Evolutionary conservation across 192 early-diverging fungal genomes (phyloP).

Genomic region (Chytriomyces confervae): DNA sequence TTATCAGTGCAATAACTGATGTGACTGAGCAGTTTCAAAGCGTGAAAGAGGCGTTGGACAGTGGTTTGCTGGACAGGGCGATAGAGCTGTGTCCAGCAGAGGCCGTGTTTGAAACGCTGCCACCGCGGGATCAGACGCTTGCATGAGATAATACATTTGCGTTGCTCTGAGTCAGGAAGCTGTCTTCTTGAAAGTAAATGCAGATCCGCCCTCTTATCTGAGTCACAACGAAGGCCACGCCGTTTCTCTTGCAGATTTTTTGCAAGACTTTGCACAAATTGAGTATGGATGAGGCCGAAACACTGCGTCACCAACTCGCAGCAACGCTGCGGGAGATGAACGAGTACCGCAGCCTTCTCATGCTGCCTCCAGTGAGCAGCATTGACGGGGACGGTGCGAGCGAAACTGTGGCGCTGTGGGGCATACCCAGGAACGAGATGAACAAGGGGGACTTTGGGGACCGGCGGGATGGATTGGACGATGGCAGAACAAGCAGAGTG

Average conservation of each 20-base stretch:
- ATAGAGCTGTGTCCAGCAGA: not conserved
- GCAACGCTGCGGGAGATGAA: not conserved
- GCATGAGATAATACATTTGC: too few relatives aligned
- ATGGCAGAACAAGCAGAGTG: not conserved
- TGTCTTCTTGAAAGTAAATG: too few relatives aligned
- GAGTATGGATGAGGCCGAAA: not conserved
- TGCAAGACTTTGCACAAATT: too few relatives aligned
- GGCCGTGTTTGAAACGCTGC: not conserved
- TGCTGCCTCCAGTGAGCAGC: not conserved
- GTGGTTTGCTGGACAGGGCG: not conserved
- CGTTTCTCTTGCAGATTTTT: too few relatives aligned
- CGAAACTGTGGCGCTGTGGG: not conserved
- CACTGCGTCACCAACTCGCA: not conserved
- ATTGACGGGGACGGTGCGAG: not conserved
- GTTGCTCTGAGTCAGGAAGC: too few relatives aligned
- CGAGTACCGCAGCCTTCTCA: not conserved
- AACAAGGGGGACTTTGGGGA: not conserved
- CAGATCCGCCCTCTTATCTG: too few relatives aligned
- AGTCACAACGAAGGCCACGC: too few relatives aligned
- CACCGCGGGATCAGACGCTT: too few relatives aligned
- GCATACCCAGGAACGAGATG: not conserved
- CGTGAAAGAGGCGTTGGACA: constrained; percentile 1
- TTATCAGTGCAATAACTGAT: constrained; percentile 20
- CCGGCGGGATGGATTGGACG: not conserved
- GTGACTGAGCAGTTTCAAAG: constrained; percentile 13